These are phyloP conservation scores for Blumeria graminis DNA, from an alignment of 2,329 filamentous ascomycete genomes.

Conservation along the genomic window DNA sequence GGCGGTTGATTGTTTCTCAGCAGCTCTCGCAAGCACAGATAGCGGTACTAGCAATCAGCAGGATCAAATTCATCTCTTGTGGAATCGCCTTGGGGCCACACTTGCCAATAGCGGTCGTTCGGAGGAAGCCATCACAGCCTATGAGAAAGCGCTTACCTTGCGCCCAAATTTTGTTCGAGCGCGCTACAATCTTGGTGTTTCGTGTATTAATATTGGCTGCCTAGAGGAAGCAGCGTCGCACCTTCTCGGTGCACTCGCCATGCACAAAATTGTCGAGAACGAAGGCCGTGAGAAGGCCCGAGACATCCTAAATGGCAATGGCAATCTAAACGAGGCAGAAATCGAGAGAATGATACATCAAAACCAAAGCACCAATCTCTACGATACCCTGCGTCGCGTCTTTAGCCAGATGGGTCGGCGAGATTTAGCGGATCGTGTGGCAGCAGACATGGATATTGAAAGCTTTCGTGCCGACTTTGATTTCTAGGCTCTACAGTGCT, in stretches of 20 bases:
- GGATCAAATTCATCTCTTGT: slow-evolving; percentile 76
- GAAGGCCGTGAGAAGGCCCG: slow-evolving; percentile 63
- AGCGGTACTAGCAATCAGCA: slow-evolving; percentile 61
- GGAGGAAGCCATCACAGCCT: slow-evolving; percentile 91
- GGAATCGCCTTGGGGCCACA: slow-evolving; percentile 91
- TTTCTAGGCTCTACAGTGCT: neutral
- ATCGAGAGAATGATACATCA: slow-evolving; percentile 76
- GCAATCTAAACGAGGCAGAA: slow-evolving; percentile 38
- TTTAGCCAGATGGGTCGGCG: slow-evolving; percentile 86
- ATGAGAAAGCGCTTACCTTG: slow-evolving; percentile 73
- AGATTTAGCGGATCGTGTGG: slow-evolving; percentile 70
- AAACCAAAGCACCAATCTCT: slow-evolving; percentile 90
- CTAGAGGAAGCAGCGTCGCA: slow-evolving; percentile 83
- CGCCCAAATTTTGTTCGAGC: slow-evolving; percentile 93
- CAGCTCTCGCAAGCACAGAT: slow-evolving; percentile 69
- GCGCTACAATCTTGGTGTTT: slow-evolving; percentile 87
- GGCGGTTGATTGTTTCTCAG: slow-evolving; percentile 92
- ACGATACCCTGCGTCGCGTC: slow-evolving; percentile 82
- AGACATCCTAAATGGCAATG: slow-evolving; percentile 46
- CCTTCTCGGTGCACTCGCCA: slow-evolving; percentile 69
- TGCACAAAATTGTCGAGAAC: slow-evolving; percentile 85
- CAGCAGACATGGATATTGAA: slow-evolving; percentile 62
- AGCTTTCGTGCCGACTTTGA: slow-evolving; percentile 1
- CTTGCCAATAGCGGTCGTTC: slow-evolving; percentile 82
- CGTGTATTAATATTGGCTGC: slow-evolving; percentile 93